phyloP scores from a whole-genome alignment of 805 yeast species.

The Yarrowia sp. region DNA sequence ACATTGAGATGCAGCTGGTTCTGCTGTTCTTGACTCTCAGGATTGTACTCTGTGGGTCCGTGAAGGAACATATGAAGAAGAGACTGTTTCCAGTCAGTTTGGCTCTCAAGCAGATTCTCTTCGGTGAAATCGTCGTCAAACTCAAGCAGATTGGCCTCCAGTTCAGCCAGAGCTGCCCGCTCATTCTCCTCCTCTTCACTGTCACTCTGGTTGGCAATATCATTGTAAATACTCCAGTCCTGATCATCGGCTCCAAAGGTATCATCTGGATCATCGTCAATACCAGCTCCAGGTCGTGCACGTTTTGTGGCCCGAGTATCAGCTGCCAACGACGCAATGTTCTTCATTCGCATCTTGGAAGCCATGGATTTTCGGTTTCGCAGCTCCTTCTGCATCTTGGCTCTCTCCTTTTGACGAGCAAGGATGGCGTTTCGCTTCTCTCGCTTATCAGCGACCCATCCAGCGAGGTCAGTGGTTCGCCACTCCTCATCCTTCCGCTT shows the following conservation, averaged over 20 bases:
- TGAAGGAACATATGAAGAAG: constrained; percentile 81
- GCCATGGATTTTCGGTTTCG: constrained; percentile 89
- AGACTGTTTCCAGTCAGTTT: constrained; percentile 85
- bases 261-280: constrained; percentile 77
- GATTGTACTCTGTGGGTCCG: constrained; percentile 87
- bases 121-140: constrained; percentile 84
- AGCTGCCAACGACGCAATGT: constrained; percentile 82
- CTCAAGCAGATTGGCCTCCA: constrained; percentile 80
- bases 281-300: constrained; percentile 47
- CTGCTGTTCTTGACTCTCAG: constrained; percentile 81
- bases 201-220: constrained; percentile 75
- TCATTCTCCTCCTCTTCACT: constrained; percentile 83
- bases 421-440: constrained; percentile 64
- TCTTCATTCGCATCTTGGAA: constrained; percentile 91
- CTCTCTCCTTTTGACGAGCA: constrained; percentile 68
- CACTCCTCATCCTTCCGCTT: constrained; percentile 74
- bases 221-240: constrained; percentile 92
- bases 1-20: constrained; percentile 91
- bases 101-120: constrained; percentile 73
- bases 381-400: constrained; percentile 74
- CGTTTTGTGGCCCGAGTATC: constrained; percentile 53
- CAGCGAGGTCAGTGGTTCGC: constrained; percentile 74
- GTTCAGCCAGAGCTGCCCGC: constrained; percentile 47
- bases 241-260: constrained; percentile 95
- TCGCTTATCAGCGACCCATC: constrained; percentile 81